Evolutionary conservation across 306 rosid genomes (phyloP).

Genomic region (Potentilla sterilis): DNA sequence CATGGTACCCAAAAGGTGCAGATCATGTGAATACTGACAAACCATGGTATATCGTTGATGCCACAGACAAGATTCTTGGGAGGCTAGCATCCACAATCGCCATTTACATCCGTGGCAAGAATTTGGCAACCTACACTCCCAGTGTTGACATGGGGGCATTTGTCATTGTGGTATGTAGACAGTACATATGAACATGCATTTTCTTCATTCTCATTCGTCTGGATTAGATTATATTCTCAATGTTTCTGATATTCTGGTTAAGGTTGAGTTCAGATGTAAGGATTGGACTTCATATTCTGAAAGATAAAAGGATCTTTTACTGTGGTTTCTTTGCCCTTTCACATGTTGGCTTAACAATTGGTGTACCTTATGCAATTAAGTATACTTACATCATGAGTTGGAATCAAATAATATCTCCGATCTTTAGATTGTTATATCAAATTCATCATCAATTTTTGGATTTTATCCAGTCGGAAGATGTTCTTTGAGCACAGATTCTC

Average conservation of each 20-base stretch:
- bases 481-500: neutral
- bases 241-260: slow-evolving; percentile 11
- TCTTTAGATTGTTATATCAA: neutral
- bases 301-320: too few species aligned
- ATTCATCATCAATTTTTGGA: neutral
- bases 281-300: slow-evolving; percentile 2
- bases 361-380: neutral
- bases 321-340: neutral
- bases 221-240: neutral
- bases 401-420: neutral
- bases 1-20: slow-evolving; percentile 94
- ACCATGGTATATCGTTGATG: slow-evolving; percentile 90
- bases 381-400: neutral
- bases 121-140: slow-evolving; percentile 75
- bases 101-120: slow-evolving; percentile 77
- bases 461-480: neutral
- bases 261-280: slow-evolving; percentile 14
- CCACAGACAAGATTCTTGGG: slow-evolving; percentile 84
- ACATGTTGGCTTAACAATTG: neutral
- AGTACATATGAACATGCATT: neutral
- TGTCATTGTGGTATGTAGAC: slow-evolving; percentile 83
- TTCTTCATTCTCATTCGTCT: slow-evolving; percentile 7
- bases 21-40: slow-evolving; percentile 89
- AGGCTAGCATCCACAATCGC: slow-evolving; percentile 93
- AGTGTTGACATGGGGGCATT: slow-evolving; percentile 99